Evolutionary conservation across 2,329 filamentous ascomycete genomes (phyloP).

Genomic region (Chaetomium sp.): DNA sequence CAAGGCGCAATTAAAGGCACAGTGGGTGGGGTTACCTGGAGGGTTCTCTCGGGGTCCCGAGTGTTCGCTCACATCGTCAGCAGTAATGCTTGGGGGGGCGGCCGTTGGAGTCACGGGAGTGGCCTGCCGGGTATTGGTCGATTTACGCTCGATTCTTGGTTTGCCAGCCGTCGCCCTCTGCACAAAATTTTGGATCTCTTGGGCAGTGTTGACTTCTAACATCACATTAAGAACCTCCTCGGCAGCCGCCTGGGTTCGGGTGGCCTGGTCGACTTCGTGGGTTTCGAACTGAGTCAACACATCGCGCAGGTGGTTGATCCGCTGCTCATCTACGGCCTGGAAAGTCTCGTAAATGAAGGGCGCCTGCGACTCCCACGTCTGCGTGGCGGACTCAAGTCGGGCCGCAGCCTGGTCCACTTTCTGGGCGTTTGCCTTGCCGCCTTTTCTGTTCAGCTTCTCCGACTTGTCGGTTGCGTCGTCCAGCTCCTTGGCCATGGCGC

Average conservation of each 20-base stretch:
- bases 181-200: conserved; percentile 74
- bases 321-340: conserved; percentile 82
- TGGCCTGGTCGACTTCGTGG: conserved; percentile 80
- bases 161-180: conserved; percentile 39
- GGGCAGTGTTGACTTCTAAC: conserved; percentile 77
- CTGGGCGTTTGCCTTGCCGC: conserved; percentile 64
- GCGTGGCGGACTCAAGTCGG: conserved; percentile 68
- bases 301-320: conserved; percentile 84
- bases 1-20: not conserved
- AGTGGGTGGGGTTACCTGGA: conserved; percentile 22
- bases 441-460: conserved; percentile 79
- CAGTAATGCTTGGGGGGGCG: conserved; percentile 28
- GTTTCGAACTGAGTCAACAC: conserved; percentile 89
- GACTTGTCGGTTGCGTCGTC: conserved; percentile 77
- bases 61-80: conserved; percentile 42
- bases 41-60: conserved; percentile 37
- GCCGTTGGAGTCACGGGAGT: conserved; percentile 30
- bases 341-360: conserved; percentile 92
- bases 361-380: conserved; percentile 89
- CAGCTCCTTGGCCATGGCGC: conserved; percentile 74
- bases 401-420: conserved; percentile 70
- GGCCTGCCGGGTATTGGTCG: conserved; percentile 35
- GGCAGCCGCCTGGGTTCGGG: conserved; percentile 65
- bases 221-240: conserved; percentile 76
- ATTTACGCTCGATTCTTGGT: conserved; percentile 36